A percentile compares a stretch with the other conserved stretches of the same genome.
Conservation (phyloP, 768 basidiomycete species). For the Phallus indusiatus region DNA sequence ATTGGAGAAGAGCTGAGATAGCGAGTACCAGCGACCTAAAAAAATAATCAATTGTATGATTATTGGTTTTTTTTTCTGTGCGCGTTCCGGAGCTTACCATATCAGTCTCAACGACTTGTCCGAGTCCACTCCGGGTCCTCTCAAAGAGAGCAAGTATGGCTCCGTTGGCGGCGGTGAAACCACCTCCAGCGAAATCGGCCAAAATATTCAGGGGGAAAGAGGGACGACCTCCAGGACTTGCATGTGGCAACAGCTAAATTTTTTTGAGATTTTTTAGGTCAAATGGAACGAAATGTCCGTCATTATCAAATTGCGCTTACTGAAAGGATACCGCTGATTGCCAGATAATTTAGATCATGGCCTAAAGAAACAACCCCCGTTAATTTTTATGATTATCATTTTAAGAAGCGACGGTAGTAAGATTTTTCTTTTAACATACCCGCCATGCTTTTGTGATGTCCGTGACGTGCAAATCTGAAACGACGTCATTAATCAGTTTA, state of each 20-base stretch:
- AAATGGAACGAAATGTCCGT: not conserved
- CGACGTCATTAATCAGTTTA: not conserved
- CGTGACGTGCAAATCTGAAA: constrained; percentile 18
- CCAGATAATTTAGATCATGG: constrained; percentile 81
- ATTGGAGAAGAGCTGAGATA: constrained; percentile 59
- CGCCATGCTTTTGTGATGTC: constrained; percentile 67
- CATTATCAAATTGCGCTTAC: constrained; percentile 27
- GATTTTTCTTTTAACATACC: constrained; percentile 36
- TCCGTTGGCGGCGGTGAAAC: constrained; percentile 59
- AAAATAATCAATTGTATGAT: not conserved
- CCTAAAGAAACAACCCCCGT: constrained; percentile 28
- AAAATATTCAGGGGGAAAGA: constrained; percentile 66
- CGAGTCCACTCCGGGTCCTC: constrained; percentile 50
- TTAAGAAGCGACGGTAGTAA: not conserved
- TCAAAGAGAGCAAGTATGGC: constrained; percentile 70
- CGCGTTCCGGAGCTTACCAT: constrained; percentile 40
- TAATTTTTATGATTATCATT: not conserved
- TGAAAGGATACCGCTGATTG: constrained; percentile 64
- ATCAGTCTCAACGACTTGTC: constrained; percentile 66
- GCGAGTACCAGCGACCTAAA: not conserved
- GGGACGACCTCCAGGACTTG: constrained; percentile 54
- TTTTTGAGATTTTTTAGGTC: not conserved
- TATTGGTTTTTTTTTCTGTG: not conserved
- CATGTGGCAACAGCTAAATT: constrained; percentile 45
- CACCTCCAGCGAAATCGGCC: constrained; percentile 79